Conservation (phyloP, 192 early-diverging fungal species). For the Glomus cerebriforme region DNA sequence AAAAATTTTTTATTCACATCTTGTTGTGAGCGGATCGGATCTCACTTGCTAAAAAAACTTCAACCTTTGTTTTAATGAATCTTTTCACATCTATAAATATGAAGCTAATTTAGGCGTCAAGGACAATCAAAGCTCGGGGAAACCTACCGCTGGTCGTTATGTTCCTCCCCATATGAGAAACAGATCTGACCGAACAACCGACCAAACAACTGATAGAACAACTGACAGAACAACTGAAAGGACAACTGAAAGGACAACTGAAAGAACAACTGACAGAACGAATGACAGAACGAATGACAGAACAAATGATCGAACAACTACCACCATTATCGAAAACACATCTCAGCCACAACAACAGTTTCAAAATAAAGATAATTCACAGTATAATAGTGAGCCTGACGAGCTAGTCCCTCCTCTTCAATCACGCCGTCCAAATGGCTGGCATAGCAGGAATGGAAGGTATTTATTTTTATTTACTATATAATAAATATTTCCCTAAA, state of each 20-base stretch:
- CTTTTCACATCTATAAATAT: neutral
- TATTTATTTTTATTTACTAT: neutral
- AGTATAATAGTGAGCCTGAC: slow-evolving; percentile 17
- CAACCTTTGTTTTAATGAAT: neutral
- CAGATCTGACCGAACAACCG: slow-evolving; percentile 22
- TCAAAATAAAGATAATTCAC: slow-evolving; percentile 5
- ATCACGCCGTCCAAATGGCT: slow-evolving; percentile 24
- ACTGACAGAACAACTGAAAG: too few relatives aligned
- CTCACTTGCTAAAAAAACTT: neutral
- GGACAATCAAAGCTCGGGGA: slow-evolving; percentile 45
- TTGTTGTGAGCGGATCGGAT: neutral
- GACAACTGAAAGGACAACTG: too few relatives aligned
- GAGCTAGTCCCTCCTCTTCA: slow-evolving; percentile 22
- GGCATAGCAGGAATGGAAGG: slow-evolving; percentile 29
- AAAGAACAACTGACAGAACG: too few relatives aligned
- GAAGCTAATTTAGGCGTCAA: slow-evolving; percentile 65
- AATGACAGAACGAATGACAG: too few relatives aligned
- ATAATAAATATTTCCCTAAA: too few relatives aligned
- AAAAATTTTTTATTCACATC: neutral
- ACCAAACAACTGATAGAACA: too few relatives aligned
- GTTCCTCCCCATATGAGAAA: slow-evolving; percentile 71
- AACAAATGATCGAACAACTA: neutral
- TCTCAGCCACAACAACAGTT: neutral
- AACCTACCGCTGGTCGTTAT: slow-evolving; percentile 51
- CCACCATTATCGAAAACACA: neutral